phyloP scores from a whole-genome alignment of 148 eudicot species.

The Cornus suecica region DNA sequence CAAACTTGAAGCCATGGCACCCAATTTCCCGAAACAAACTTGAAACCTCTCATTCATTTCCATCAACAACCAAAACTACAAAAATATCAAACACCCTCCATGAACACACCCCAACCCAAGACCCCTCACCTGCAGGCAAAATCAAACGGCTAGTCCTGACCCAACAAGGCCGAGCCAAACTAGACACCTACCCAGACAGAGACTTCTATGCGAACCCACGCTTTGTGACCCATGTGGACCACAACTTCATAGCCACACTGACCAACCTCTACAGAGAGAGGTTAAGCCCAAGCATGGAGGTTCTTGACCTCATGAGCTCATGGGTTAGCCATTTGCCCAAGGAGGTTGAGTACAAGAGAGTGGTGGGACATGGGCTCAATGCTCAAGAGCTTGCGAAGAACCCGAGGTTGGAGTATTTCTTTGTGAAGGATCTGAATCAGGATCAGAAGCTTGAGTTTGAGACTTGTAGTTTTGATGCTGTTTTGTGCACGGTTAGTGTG shows the following conservation, averaged over 20 bases:
- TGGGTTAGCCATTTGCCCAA: conserved; percentile 72
- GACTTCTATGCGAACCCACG: conserved; percentile 64
- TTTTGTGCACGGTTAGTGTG: conserved; percentile 66
- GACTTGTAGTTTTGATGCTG: conserved; percentile 54
- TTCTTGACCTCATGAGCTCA: conserved; percentile 72
- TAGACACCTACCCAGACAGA: conserved; percentile 39
- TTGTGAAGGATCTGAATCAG: conserved; percentile 62
- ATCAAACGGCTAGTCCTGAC: conserved; percentile 58
- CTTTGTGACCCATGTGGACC: conserved; percentile 63
- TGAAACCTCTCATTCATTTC: neutral
- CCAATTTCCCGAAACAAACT: conserved; percentile 2
- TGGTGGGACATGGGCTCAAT: conserved; percentile 69
- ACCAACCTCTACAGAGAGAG: conserved; percentile 43
- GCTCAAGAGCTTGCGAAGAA: conserved; percentile 69
- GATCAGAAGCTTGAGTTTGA: conserved; percentile 49
- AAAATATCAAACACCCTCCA: conserved; percentile 12
- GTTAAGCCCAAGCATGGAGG: conserved; percentile 43
- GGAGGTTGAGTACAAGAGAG: conserved; percentile 49
- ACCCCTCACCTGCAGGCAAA: conserved; percentile 31
- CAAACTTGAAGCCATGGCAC: conserved; percentile 25
- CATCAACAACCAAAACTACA: conserved; percentile 1
- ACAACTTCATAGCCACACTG: conserved; percentile 47
- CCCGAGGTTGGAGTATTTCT: conserved; percentile 51
- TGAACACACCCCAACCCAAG: conserved; percentile 18
- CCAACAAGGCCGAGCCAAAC: conserved; percentile 50